Percentiles rank a stretch among this genome's conserved stretches.
Conservation (phyloP, 345 rosid genomes). For the Rhizophora apiculata region DNA sequence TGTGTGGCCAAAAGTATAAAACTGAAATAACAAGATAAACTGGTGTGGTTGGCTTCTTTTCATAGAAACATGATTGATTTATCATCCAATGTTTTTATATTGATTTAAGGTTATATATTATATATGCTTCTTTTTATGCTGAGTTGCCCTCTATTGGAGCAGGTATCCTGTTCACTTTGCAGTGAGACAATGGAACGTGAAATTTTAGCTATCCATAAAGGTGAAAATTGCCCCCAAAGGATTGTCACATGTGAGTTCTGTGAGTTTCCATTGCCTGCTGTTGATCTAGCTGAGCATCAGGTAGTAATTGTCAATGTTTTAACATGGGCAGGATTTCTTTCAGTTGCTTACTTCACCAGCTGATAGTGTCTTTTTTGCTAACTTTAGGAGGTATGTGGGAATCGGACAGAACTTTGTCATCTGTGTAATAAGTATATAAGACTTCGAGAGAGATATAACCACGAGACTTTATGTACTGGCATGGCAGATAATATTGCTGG, state of each 20-base stretch:
- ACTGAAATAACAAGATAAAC: no score
- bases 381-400: constrained; percentile 88
- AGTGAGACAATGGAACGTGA: constrained; percentile 87
- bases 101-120: constrained; percentile 12
- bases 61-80: no score
- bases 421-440: constrained; percentile 77
- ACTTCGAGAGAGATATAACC: constrained; percentile 73
- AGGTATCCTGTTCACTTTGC: constrained; percentile 85
- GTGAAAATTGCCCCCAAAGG: constrained; percentile 87
- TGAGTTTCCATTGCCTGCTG: constrained; percentile 90
- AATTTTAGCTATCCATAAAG: constrained; percentile 64
- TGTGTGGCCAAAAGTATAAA: no score
- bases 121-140: not conserved
- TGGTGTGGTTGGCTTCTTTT: no score
- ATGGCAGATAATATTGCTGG: constrained; percentile 48
- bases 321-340: not conserved
- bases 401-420: constrained; percentile 84
- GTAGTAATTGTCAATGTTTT: constrained; percentile 33
- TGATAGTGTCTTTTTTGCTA: constrained; percentile 18
- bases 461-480: constrained; percentile 68
- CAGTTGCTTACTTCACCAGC: not conserved
- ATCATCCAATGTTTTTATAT: no score
- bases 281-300: constrained; percentile 96
- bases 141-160: constrained; percentile 18
- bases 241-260: constrained; percentile 92